phyloP scores from a whole-genome alignment of 2,329 filamentous ascomycete species.

The Aspergillus proliferans region DNA sequence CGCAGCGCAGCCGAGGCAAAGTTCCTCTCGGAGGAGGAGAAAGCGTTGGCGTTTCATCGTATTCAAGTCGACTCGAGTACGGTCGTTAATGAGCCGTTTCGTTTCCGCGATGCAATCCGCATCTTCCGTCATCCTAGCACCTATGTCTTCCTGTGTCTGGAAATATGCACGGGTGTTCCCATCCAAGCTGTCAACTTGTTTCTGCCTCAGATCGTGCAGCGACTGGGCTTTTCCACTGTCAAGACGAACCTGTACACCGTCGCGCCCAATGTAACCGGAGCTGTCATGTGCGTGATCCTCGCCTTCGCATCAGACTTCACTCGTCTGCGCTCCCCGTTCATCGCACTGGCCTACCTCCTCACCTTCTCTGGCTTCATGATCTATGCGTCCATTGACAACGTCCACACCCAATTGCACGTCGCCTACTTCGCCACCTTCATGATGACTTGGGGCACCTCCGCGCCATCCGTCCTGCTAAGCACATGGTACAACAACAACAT shows the following conservation, averaged over 20 bases:
- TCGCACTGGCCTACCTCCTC: slow-evolving; percentile 65
- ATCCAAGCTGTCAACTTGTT: slow-evolving; percentile 53
- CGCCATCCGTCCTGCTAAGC: slow-evolving; percentile 61
- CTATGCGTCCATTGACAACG: slow-evolving; percentile 62
- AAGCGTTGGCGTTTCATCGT: slow-evolving; percentile 62
- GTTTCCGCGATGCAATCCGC: slow-evolving; percentile 45
- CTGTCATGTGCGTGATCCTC: slow-evolving; percentile 64
- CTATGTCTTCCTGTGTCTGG: slow-evolving; percentile 51
- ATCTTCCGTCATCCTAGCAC: slow-evolving; percentile 51
- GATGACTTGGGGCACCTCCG: slow-evolving; percentile 75
- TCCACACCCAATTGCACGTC: slow-evolving; percentile 54
- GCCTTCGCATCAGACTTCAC: slow-evolving; percentile 64
- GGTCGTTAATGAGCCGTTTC: slow-evolving; percentile 52
- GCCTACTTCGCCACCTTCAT: slow-evolving; percentile 74
- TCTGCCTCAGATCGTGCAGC: slow-evolving; percentile 52
- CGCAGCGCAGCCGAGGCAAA: slow-evolving; percentile 56
- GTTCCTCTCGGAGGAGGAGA: slow-evolving; percentile 62
- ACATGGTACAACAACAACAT: slow-evolving; percentile 80
- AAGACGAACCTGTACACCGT: slow-evolving; percentile 77
- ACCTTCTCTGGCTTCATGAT: slow-evolving; percentile 75
- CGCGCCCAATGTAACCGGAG: slow-evolving; percentile 69
- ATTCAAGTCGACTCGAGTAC: slow-evolving; percentile 70
- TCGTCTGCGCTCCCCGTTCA: slow-evolving; percentile 66
- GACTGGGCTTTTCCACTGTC: slow-evolving; percentile 49
- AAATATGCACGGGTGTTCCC: slow-evolving; percentile 55